phyloP scores from a whole-genome alignment of 1,284 basidiomycete genomes.

The Wolfiporia cocos region DNA sequence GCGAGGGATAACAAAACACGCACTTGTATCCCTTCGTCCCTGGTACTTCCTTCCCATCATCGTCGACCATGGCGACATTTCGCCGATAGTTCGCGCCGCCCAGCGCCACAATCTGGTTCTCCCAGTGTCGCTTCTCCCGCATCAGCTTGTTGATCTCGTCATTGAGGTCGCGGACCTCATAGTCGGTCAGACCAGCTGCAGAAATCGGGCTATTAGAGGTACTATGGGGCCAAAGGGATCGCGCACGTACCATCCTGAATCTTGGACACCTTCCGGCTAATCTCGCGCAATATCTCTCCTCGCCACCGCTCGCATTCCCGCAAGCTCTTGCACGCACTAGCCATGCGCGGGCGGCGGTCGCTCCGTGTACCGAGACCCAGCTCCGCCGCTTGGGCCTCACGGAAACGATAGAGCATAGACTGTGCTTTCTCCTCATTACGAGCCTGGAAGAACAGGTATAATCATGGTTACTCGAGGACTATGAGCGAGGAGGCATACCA shows the following conservation, averaged over 20 bases:
- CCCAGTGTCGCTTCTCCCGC: slow-evolving; percentile 96
- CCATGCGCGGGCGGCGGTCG: slow-evolving; percentile 86
- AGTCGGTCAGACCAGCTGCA: slow-evolving; percentile 87
- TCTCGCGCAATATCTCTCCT: slow-evolving; percentile 91
- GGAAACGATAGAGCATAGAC: slow-evolving; percentile 98
- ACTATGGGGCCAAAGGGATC: slow-evolving; percentile 3
- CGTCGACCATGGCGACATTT: slow-evolving; percentile 87
- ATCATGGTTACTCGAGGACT: too few species aligned
- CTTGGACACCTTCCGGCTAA: slow-evolving; percentile 94
- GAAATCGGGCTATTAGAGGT: slow-evolving; percentile 4
- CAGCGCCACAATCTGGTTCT: slow-evolving; percentile 91
- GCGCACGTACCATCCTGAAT: slow-evolving; percentile 85
- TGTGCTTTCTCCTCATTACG: slow-evolving; percentile 98
- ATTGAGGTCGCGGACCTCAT: slow-evolving; percentile 94
- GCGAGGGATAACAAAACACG: slow-evolving; percentile 22
- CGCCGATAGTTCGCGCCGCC: slow-evolving; percentile 96
- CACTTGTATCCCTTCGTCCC: slow-evolving; percentile 99
- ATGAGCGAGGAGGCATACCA: too few species aligned
- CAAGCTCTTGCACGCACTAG: slow-evolving; percentile 84
- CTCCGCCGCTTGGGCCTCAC: slow-evolving; percentile 94
- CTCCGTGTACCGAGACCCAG: slow-evolving; percentile 81
- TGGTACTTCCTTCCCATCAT: slow-evolving; percentile 92
- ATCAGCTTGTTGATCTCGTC: slow-evolving; percentile 97
- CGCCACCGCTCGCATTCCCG: slow-evolving; percentile 95
- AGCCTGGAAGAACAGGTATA: slow-evolving; percentile 64